These are phyloP conservation scores for Ramularia endophylla DNA, from an alignment of 2,329 filamentous ascomycete species.

Conservation along the genomic window DNA sequence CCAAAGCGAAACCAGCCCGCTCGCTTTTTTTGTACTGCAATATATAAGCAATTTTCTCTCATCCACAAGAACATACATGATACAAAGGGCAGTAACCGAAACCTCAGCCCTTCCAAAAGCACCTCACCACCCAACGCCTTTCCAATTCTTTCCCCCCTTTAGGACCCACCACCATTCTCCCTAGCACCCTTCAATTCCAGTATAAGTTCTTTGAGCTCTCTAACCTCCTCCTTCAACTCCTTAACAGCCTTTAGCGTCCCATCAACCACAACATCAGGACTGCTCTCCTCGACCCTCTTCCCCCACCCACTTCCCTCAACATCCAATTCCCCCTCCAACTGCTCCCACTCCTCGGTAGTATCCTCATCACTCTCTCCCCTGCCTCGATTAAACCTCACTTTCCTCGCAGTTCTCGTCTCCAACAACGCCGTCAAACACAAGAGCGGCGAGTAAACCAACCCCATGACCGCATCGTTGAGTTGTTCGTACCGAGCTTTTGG, in stretches of 20 bases:
- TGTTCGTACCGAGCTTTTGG: constrained; percentile 64
- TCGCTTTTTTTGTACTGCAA: no score
- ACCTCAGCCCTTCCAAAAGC: no score
- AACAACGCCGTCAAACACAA: constrained; percentile 68
- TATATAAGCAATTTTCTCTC: no score
- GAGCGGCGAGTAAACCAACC: constrained; percentile 73
- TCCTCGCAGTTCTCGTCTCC: constrained; percentile 37
- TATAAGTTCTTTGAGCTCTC: constrained; percentile 39
- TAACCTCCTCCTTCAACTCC: constrained; percentile 40
- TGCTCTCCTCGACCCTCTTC: constrained; percentile 68
- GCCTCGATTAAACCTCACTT: constrained; percentile 57
- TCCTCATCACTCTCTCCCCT: constrained; percentile 88
- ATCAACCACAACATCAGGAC: constrained; percentile 77
- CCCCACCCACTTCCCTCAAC: constrained; percentile 81
- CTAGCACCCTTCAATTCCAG: constrained; percentile 19
- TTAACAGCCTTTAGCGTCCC: constrained; percentile 61
- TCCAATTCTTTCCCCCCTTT: no score
- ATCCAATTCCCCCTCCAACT: constrained; percentile 64
- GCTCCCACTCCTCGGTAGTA: constrained; percentile 86
- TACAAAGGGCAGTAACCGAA: no score
- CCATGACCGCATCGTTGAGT: constrained; percentile 88
- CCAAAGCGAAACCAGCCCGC: no score
- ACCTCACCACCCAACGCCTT: no score
- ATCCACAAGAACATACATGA: no score
- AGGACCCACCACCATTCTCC: no score